Percentiles rank a stretch among this genome's conserved stretches.
Evolutionary conservation across 805 yeast species (phyloP).

Genomic region (Candida broadrunensis): DNA sequence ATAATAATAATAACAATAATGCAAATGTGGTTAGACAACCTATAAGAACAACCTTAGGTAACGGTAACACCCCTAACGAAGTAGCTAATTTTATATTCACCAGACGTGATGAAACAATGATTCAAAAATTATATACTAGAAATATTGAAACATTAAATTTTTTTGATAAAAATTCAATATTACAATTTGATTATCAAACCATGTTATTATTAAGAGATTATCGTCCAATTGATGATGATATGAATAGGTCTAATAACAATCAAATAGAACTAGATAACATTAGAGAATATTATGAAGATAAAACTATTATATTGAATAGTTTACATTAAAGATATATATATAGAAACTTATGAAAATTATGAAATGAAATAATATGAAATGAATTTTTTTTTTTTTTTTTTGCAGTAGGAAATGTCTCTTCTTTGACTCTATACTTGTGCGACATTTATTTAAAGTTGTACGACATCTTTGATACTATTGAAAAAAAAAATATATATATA

Average conservation of each 20-base stretch:
- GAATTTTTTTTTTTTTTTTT: too few relatives aligned
- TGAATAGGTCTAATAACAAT: conserved; percentile 4
- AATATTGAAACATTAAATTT: conserved; percentile 24
- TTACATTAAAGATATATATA: background rate
- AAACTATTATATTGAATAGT: conserved; percentile 5
- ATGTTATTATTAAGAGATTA: conserved; percentile 23
- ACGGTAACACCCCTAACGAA: background rate
- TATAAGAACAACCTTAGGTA: conserved; percentile 3
- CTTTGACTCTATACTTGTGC: too few relatives aligned
- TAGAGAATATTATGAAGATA: conserved; percentile 16
- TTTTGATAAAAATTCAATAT: conserved; percentile 13
- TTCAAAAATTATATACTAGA: conserved; percentile 18
- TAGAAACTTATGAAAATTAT: too few relatives aligned
- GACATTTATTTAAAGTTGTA: too few relatives aligned
- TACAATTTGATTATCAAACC: conserved; percentile 23
- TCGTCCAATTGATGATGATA: conserved; percentile 13
- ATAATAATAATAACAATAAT: conserved; percentile 1
- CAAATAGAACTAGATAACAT: conserved; percentile 11
- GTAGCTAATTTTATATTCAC: conserved; percentile 10
- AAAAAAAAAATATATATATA: too few relatives aligned
- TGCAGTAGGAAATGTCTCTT: too few relatives aligned
- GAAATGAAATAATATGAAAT: too few relatives aligned
- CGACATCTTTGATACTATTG: too few relatives aligned
- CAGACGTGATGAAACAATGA: conserved; percentile 19
- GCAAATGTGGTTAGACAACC: background rate